Base-by-base conservation (phyloP, 2,329 filamentous ascomycete genomes). In the Cordyceps javanica region DNA sequence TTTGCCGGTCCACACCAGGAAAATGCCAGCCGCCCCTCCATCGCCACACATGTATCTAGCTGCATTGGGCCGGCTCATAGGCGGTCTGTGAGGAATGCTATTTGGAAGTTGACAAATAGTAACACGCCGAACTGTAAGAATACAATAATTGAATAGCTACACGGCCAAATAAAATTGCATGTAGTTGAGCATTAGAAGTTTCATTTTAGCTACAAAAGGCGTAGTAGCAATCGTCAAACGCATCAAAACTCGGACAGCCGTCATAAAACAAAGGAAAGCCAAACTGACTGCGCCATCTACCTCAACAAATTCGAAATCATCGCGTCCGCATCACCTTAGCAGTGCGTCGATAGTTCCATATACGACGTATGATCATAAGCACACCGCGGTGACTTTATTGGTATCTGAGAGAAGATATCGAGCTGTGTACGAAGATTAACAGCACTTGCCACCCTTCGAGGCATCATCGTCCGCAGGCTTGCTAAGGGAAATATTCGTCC, bases 401-500 rank as follows among this genome's bases (percentile, higher is more conserved):
- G 55, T 51, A 57, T 57, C 45, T 41, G 44, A 26, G 34, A 50
- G 26, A 50, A 57, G 55, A 42, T 57, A 34, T 50, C 38, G 46
- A 42, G 55, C 28, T 32, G 45, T 50, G 38, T 44, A 44, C 23
- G 28, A 25, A 39, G 19, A 23, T 79, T 83, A 93, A 76, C 90
- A 94, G 78, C 90, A 94, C 73, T 89, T 89, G 70, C 88, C 86
- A 64, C 85, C 81, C 82, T 95, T 93, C 68, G 83, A 81, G 66
- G 89, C 83, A 55, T 77, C 76, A 68, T 90, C 83, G 66, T 94
- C 90, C 65, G 89, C 85, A 53, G 90, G 85, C 77, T 93, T 91
- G 82, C 85, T 93, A 68, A 96, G 88, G 63, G 91, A 88, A 69
- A 97, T 89, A 72, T 89, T 91, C 67, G 85, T 87, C 68, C 90